Evolutionary conservation across 345 rosid species (phyloP).

Genomic region (Cardamine resedifolia): DNA sequence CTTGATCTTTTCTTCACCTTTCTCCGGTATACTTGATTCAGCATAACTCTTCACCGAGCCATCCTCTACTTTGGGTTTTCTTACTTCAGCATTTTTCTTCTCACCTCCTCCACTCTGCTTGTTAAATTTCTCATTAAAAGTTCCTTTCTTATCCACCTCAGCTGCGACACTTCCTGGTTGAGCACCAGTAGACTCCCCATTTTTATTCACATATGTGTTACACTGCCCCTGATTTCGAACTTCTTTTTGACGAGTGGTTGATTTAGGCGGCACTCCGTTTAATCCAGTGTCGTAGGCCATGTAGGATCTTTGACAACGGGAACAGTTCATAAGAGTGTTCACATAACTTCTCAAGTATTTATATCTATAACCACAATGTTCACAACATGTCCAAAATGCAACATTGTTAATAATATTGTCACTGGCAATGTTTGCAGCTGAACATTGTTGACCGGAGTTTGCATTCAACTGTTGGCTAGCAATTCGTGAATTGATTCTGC

Average conservation of each 20-base stretch:
- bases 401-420: background rate
- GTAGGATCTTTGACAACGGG: slow-evolving; percentile 49
- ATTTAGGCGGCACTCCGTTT: slow-evolving; percentile 36
- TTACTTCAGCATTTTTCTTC: slow-evolving; percentile 10
- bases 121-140: slow-evolving; percentile 39
- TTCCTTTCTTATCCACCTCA: slow-evolving; percentile 32
- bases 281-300: slow-evolving; percentile 49
- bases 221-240: slow-evolving; percentile 40
- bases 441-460: slow-evolving; percentile 37
- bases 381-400: slow-evolving; percentile 72
- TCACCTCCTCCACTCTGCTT: slow-evolving; percentile 29
- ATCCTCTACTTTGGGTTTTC: slow-evolving; percentile 6
- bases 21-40: background rate
- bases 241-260: slow-evolving; percentile 36
- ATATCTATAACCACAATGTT: slow-evolving; percentile 49
- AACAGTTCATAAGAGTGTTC: slow-evolving; percentile 53
- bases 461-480: slow-evolving; percentile 38
- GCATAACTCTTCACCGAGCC: background rate
- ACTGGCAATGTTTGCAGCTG: slow-evolving; percentile 16
- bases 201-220: slow-evolving; percentile 36
- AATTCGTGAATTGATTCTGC: slow-evolving; percentile 33
- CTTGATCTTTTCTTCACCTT: slow-evolving; percentile 17
- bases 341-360: slow-evolving; percentile 41
- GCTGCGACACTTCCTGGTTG: slow-evolving; percentile 28
- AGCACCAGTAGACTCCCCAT: slow-evolving; percentile 36